These are phyloP conservation scores for Pichia nanzhaoensis DNA, from an alignment of 805 yeast species.

Conservation along the genomic window DNA sequence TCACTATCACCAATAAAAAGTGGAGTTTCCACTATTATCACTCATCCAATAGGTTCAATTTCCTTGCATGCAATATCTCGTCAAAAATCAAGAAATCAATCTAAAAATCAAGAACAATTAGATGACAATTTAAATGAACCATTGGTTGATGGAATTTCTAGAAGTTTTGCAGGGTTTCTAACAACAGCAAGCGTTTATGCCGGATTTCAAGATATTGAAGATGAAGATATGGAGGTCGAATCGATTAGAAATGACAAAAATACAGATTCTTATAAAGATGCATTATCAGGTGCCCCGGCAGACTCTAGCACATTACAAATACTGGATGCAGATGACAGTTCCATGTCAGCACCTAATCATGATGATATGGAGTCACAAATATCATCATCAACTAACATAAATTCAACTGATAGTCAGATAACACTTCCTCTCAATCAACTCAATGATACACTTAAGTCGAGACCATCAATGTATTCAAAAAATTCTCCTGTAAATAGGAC, in stretches of 20 bases:
- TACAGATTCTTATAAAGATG: constrained; percentile 1
- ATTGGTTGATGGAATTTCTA: constrained; percentile 37
- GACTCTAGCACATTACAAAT: not conserved
- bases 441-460: not conserved
- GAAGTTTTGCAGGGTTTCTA: constrained; percentile 46
- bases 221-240: constrained; percentile 23
- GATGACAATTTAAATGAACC: constrained; percentile 1
- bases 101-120: no score
- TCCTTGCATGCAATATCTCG: not conserved
- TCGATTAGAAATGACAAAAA: not conserved
- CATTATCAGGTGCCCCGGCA: constrained; percentile 5
- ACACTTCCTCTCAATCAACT: not conserved
- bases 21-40: not conserved
- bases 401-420: not conserved
- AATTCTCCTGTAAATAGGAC: constrained; percentile 11
- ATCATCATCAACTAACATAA: not conserved
- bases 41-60: not conserved
- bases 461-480: not conserved
- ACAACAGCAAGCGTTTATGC: constrained; percentile 54
- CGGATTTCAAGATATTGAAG: constrained; percentile 31
- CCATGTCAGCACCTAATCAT: not conserved
- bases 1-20: constrained; percentile 11
- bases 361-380: not conserved
- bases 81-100: no score
- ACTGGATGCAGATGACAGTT: constrained; percentile 9